These are phyloP conservation scores for Corniculantispora saksenae DNA, from an alignment of 2,329 filamentous ascomycete species.

Conservation along the genomic window DNA sequence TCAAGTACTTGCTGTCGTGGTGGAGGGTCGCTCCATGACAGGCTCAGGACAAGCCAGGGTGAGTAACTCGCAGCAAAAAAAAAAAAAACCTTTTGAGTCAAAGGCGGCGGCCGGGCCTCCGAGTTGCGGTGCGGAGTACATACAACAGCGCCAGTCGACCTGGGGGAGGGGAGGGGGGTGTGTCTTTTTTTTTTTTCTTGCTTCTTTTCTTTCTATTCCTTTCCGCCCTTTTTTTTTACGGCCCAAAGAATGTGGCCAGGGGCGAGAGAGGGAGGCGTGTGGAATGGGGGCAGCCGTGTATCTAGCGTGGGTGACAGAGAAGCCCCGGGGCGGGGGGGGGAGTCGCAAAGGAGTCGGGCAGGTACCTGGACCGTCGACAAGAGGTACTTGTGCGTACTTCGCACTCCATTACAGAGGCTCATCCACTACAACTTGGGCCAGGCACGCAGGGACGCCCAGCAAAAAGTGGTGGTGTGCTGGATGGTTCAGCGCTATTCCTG, in stretches of 20 bases:
- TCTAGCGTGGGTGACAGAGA: constrained; percentile 8
- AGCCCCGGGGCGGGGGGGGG: not conserved
- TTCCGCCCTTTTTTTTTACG: not conserved
- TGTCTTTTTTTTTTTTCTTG: constrained; percentile 18
- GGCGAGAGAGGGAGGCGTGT: constrained; percentile 5
- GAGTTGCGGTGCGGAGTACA: constrained; percentile 15
- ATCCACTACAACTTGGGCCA: constrained; percentile 1
- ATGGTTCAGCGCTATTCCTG: not conserved
- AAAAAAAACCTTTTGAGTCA: constrained; percentile 17
- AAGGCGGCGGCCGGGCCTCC: constrained; percentile 10
- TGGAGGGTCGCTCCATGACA: not conserved
- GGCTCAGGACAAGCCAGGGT: not conserved
- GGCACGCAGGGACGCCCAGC: not conserved
- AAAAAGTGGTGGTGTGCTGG: not conserved
- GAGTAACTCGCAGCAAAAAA: not conserved
- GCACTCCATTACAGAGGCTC: not conserved
- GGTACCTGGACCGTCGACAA: not conserved
- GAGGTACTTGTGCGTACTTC: not conserved
- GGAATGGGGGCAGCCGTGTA: constrained; percentile 8
- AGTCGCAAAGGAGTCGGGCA: not conserved
- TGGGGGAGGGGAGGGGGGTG: constrained; percentile 12
- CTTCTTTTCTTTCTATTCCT: constrained; percentile 19
- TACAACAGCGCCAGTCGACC: not conserved
- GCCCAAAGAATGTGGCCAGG: constrained; percentile 4
- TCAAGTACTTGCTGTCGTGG: constrained; percentile 15